Percentiles rank a stretch among this genome's conserved stretches.
These are phyloP conservation scores for Pseudonitzschia delicatissima DNA, from an alignment of 108 stramenopile species.

Conservation along the genomic window DNA sequence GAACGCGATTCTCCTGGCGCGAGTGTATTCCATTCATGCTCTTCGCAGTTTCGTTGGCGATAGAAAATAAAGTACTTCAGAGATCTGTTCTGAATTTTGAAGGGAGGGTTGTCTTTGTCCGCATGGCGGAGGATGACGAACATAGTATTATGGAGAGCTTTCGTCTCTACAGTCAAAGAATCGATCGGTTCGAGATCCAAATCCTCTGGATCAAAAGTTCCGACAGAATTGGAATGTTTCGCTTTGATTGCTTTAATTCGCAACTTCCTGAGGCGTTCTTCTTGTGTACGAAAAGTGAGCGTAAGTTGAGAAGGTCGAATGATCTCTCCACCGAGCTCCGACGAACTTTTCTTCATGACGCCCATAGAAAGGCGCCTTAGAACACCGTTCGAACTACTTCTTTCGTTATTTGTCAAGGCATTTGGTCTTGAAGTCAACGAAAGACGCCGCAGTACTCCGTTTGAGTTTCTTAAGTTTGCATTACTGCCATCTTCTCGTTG, in stretches of 20 bases:
- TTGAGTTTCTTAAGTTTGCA: neutral
- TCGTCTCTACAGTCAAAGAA: conserved; percentile 76
- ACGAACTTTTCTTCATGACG: conserved; percentile 5
- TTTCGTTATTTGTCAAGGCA: neutral
- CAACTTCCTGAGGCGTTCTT: conserved; percentile 82
- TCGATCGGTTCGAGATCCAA: conserved; percentile 10
- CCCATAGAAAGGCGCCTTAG: conserved; percentile 13
- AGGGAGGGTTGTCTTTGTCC: conserved; percentile 60
- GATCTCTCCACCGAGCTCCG: conserved; percentile 5
- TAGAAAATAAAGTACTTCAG: conserved; percentile 71
- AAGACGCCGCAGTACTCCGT: conserved; percentile 3
- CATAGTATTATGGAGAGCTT: conserved; percentile 74
- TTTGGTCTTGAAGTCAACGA: neutral
- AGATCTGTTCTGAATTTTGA: conserved; percentile 84
- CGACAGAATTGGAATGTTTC: neutral
- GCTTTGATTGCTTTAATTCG: conserved; percentile 49
- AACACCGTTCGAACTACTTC: neutral
- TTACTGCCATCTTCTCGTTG: neutral
- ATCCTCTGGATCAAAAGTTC: neutral
- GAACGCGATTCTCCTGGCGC: conserved; percentile 67
- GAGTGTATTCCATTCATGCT: conserved; percentile 74
- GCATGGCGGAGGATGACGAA: conserved; percentile 70
- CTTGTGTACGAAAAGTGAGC: conserved; percentile 86
- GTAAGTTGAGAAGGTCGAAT: conserved; percentile 31
- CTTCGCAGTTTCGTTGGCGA: conserved; percentile 70